Percentiles rank a stretch among this genome's conserved stretches.
Conservation (phyloP, 495 filamentous ascomycete species). For the Penicillium chermesinum region DNA sequence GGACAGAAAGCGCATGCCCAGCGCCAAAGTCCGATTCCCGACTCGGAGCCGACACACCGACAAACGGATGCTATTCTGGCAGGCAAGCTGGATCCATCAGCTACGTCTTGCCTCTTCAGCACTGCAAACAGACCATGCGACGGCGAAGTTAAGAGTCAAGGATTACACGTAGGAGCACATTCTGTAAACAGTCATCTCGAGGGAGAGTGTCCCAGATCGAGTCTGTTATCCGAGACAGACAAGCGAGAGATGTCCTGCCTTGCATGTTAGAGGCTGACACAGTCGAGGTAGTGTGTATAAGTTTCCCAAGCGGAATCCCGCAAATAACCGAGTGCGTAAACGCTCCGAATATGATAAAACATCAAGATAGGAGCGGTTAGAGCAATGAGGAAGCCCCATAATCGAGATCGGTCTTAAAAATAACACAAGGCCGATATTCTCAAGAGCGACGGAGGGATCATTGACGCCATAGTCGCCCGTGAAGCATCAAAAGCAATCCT, state of each 20-base stretch:
- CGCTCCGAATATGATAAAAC: no score
- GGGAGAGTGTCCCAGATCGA: slow-evolving; percentile 11
- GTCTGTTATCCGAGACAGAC: slow-evolving; percentile 28
- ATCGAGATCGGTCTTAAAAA: not conserved
- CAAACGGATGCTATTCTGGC: slow-evolving; percentile 6
- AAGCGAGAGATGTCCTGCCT: not conserved
- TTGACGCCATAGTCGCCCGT: slow-evolving; percentile 1
- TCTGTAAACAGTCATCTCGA: slow-evolving; percentile 7
- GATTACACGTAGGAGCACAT: no score
- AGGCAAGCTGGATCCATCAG: no score
- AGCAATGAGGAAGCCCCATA: no score
- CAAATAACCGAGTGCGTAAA: not conserved
- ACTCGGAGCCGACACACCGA: not conserved
- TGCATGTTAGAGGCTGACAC: not conserved
- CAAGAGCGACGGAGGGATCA: not conserved
- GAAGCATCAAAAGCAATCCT: not conserved
- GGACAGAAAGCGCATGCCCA: no score
- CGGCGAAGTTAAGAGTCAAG: slow-evolving; percentile 16
- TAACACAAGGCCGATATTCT: no score
- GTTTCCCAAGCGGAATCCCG: not conserved
- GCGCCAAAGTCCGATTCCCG: not conserved
- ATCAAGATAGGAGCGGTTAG: not conserved
- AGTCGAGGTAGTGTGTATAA: not conserved
- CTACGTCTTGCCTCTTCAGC: no score
- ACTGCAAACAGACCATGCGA: slow-evolving; percentile 10